Evolutionary conservation across 345 rosid genomes (phyloP).

Genomic region (Kernera saxatilis): DNA sequence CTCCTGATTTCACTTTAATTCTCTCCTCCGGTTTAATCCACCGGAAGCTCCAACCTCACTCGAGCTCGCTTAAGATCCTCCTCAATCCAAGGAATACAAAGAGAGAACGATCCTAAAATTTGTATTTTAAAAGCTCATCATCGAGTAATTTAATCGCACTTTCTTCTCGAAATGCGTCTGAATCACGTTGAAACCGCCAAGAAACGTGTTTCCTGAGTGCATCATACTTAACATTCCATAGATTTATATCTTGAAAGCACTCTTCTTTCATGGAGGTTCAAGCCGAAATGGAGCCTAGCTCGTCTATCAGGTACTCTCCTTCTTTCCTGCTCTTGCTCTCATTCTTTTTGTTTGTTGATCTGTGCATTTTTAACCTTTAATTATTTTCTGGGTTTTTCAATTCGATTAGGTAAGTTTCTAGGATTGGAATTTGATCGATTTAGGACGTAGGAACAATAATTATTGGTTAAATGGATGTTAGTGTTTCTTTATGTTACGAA

Average conservation of each 20-base stretch:
- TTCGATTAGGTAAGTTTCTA: not conserved
- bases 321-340: not conserved
- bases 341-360: not conserved
- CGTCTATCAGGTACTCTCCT: conserved; percentile 32
- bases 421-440: not conserved
- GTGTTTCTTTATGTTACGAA: not conserved
- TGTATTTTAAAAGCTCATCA: not conserved
- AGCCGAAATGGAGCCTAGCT: conserved; percentile 34
- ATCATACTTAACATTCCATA: not conserved
- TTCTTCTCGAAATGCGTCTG: conserved; percentile 19
- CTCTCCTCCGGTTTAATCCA: not conserved
- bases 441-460: not conserved
- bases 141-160: not conserved
- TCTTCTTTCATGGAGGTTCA: conserved; percentile 35
- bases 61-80: conserved; percentile 22
- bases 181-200: conserved; percentile 19
- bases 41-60: not conserved
- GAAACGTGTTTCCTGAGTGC: conserved; percentile 15
- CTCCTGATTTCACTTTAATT: not conserved
- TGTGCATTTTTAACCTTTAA: not conserved
- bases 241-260: not conserved
- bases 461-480: not conserved
- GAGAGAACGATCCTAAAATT: not conserved
- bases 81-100: conserved; percentile 19
- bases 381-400: not conserved